These are phyloP conservation scores for Dinochytrium kinnereticum DNA, from an alignment of 371 early-diverging fungal genomes.

Conservation along the genomic window DNA sequence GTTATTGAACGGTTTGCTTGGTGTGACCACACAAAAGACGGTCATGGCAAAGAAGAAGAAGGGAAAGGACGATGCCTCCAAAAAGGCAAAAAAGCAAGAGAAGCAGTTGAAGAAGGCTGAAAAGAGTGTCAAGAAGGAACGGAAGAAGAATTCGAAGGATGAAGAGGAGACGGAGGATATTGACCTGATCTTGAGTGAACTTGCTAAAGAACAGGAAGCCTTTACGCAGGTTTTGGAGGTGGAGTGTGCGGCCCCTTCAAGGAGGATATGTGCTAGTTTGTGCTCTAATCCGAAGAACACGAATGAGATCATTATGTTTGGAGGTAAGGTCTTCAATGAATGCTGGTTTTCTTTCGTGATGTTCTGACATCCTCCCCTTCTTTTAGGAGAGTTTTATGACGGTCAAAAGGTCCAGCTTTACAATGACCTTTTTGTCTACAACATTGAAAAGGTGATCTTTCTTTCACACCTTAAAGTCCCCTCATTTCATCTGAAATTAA, in stretches of 20 bases:
- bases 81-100: slow-evolving; percentile 36
- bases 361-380: neutral
- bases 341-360: neutral
- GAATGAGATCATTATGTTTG: slow-evolving; percentile 65
- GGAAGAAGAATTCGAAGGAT: slow-evolving; percentile 39
- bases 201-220: slow-evolving; percentile 53
- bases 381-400: slow-evolving; percentile 60
- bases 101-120: slow-evolving; percentile 56
- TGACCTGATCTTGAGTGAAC: slow-evolving; percentile 62
- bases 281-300: slow-evolving; percentile 61
- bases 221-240: slow-evolving; percentile 22
- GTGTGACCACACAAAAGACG: too few species aligned
- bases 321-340: slow-evolving; percentile 37
- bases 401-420: slow-evolving; percentile 56
- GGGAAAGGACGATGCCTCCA: slow-evolving; percentile 18
- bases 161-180: slow-evolving; percentile 65
- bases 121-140: slow-evolving; percentile 35
- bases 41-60: slow-evolving; percentile 29
- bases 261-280: slow-evolving; percentile 61
- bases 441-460: slow-evolving; percentile 52
- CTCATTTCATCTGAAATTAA: slow-evolving; percentile 21
- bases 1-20: too few species aligned
- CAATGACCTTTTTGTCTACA: slow-evolving; percentile 56
- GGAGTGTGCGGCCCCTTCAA: slow-evolving; percentile 54
- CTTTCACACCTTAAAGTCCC: slow-evolving; percentile 8